Evolutionary conservation across 176 grass and related monocot genomes (phyloP).

Genomic region (Aegilops longissima): DNA sequence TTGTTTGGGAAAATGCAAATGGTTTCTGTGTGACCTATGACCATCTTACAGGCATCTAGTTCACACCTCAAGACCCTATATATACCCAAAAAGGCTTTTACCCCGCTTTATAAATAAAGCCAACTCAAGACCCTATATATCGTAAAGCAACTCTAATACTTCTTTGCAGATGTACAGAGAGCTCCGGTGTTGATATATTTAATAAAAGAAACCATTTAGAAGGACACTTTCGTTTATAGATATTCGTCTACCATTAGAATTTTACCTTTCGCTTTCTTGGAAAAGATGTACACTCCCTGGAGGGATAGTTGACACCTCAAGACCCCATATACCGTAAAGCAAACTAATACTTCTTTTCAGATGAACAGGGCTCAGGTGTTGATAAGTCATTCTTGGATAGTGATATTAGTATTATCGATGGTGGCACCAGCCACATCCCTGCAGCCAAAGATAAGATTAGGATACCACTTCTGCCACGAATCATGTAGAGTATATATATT

Average conservation of each 20-base stretch:
- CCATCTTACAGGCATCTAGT: neutral
- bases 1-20: neutral
- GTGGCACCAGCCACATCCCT: neutral
- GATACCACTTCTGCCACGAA: neutral
- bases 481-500: neutral
- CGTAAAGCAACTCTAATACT: neutral
- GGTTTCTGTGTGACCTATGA: neutral
- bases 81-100: neutral
- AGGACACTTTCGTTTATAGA: neutral
- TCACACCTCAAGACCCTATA: slow-evolving; percentile 7
- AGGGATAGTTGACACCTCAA: neutral
- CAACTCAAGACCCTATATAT: neutral
- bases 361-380: neutral
- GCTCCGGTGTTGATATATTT: slow-evolving; percentile 1
- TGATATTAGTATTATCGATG: slow-evolving; percentile 25
- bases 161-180: neutral
- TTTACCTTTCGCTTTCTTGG: slow-evolving; percentile 24
- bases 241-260: neutral
- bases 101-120: too few species aligned
- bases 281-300: neutral
- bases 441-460: slow-evolving; percentile 22
- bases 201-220: neutral
- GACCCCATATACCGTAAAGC: neutral
- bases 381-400: slow-evolving; percentile 29
- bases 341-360: neutral